Percentiles rank a stretch among this genome's conserved stretches.
phyloP scores from a whole-genome alignment of 2,329 filamentous ascomycete species.

The Dactylellina drechsleri region DNA sequence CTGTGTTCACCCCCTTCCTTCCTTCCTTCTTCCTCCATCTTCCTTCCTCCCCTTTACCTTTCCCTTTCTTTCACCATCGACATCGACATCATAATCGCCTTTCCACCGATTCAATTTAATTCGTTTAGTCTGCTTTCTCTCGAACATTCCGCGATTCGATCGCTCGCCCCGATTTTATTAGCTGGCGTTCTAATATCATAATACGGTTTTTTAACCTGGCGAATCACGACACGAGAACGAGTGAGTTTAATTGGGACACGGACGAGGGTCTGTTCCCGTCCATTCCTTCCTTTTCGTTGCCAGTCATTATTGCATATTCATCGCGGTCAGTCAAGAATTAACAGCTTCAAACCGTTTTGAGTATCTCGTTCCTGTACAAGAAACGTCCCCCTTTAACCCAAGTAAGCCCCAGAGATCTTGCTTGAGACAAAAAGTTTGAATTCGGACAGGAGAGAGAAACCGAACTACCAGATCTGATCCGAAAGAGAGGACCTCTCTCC shows the following conservation, averaged over 20 bases:
- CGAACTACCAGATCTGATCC: not conserved
- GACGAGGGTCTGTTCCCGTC: constrained; percentile 12
- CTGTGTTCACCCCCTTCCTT: too few species aligned
- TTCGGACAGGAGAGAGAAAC: not conserved
- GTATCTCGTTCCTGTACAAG: not conserved
- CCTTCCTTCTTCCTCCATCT: not conserved
- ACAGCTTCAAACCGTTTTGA: constrained; percentile 23
- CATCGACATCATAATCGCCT: constrained; percentile 14
- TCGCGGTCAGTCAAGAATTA: constrained; percentile 5
- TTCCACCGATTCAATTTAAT: constrained; percentile 7
- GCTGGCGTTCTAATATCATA: constrained; percentile 38
- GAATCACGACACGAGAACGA: constrained; percentile 2
- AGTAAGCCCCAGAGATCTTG: not conserved
- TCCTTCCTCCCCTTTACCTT: constrained; percentile 1
- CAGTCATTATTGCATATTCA: constrained; percentile 6
- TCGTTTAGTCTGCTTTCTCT: constrained; percentile 14
- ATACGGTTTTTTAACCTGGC: constrained; percentile 4
- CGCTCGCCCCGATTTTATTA: constrained; percentile 29
- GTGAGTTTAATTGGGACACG: constrained; percentile 8
- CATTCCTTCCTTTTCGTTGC: constrained; percentile 14
- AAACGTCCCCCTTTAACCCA: not conserved
- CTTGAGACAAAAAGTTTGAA: constrained; percentile 2
- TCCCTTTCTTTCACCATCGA: constrained; percentile 22
- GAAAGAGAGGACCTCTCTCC: not conserved
- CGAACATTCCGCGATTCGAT: constrained; percentile 45